phyloP scores from a whole-genome alignment of 352 stramenopile genomes.

The Phytophthora aleatoria region DNA sequence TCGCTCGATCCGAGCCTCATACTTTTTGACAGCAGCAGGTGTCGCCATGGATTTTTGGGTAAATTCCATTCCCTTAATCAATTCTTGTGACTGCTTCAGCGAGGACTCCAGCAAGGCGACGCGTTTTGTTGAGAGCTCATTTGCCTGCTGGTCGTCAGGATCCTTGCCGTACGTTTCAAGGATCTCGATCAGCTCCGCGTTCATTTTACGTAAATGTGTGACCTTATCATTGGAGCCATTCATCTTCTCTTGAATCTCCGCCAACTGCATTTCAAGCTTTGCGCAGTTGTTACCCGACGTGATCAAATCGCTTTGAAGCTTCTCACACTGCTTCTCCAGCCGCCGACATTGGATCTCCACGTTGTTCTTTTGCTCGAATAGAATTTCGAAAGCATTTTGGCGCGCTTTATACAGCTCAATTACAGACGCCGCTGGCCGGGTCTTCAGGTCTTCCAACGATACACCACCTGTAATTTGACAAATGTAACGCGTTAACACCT shows the following conservation, averaged over 20 bases:
- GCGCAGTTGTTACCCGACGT: slow-evolving; percentile 48
- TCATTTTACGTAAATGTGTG: slow-evolving; percentile 53
- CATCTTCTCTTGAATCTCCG: slow-evolving; percentile 51
- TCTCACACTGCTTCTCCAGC: slow-evolving; percentile 56
- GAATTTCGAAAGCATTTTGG: slow-evolving; percentile 65
- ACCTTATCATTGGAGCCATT: slow-evolving; percentile 44
- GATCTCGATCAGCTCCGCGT: slow-evolving; percentile 65
- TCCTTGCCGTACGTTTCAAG: slow-evolving; percentile 68
- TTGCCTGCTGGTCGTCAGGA: slow-evolving; percentile 39
- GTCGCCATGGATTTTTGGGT: slow-evolving; percentile 44
- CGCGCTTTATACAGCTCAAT: slow-evolving; percentile 59
- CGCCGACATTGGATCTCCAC: slow-evolving; percentile 52
- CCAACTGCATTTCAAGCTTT: slow-evolving; percentile 52
- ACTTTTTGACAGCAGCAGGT: slow-evolving; percentile 45
- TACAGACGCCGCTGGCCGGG: slow-evolving; percentile 47
- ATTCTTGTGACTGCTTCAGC: slow-evolving; percentile 51
- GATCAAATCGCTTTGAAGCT: slow-evolving; percentile 54
- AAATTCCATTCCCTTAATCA: slow-evolving; percentile 50
- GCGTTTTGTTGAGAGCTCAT: slow-evolving; percentile 34
- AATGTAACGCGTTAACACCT: slow-evolving; percentile 9
- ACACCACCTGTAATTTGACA: slow-evolving; percentile 36
- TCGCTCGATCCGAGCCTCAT: slow-evolving; percentile 51
- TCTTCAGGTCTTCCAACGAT: slow-evolving; percentile 48
- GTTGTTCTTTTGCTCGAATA: slow-evolving; percentile 62
- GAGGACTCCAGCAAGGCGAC: slow-evolving; percentile 51